These are phyloP conservation scores for Hemisphaericaspora xylofermentans DNA, from an alignment of 1,139 yeast genomes.

Conservation along the genomic window DNA sequence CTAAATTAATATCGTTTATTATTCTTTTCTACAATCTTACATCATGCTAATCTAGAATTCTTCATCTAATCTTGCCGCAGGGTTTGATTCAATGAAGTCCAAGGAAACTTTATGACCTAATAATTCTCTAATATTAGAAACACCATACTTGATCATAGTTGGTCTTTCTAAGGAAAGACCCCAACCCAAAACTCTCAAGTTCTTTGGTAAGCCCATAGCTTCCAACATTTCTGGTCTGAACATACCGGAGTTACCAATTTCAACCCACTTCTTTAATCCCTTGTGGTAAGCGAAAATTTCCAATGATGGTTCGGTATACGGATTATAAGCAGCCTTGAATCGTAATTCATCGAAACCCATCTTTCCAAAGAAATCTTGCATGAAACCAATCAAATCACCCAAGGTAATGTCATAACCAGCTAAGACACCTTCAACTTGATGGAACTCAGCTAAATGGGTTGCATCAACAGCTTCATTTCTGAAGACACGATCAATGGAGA, in stretches of 20 bases:
- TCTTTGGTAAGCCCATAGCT: constrained; percentile 95
- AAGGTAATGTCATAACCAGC: constrained; percentile 94
- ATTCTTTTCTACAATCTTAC: too few species aligned
- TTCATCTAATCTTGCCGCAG: constrained; percentile 93
- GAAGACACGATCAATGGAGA: constrained; percentile 97
- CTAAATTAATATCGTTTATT: not conserved
- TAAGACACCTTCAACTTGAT: constrained; percentile 98
- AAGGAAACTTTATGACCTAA: constrained; percentile 92
- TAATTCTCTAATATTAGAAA: constrained; percentile 90
- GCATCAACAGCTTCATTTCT: constrained; percentile 99
- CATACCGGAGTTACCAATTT: constrained; percentile 99
- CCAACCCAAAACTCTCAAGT: constrained; percentile 94
- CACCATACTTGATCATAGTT: constrained; percentile 97
- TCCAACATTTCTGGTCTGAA: constrained; percentile 99
- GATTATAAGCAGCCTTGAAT: constrained; percentile 98
- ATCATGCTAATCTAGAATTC: constrained; percentile 21
- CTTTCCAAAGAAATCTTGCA: constrained; percentile 94
- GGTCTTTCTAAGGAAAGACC: constrained; percentile 98
- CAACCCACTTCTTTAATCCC: constrained; percentile 96
- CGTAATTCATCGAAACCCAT: constrained; percentile 96
- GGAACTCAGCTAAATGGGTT: constrained; percentile 99
- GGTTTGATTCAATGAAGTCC: constrained; percentile 92
- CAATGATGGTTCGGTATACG: constrained; percentile 98
- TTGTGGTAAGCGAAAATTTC: constrained; percentile 97
- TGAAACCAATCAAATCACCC: constrained; percentile 96